A percentile compares a stretch with the other conserved stretches of the same genome.
Evolutionary conservation across 768 basidiomycete genomes (phyloP).

Genomic region (Panus rudis): DNA sequence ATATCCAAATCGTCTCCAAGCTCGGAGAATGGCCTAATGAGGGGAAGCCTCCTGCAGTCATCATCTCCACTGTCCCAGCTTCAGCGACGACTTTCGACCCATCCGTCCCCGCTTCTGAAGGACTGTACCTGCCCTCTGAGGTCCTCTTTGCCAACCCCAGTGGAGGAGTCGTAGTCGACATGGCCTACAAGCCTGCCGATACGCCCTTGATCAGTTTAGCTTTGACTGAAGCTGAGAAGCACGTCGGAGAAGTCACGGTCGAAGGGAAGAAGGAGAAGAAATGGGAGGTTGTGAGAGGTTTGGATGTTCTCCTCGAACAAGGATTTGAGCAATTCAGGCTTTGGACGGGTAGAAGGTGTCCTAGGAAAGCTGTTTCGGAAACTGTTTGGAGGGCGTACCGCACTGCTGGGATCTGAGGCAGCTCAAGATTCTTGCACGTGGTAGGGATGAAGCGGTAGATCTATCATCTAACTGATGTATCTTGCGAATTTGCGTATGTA

Average conservation of each 20-base stretch:
- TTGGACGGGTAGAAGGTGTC: slow-evolving; percentile 71
- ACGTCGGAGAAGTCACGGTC: too few relatives aligned
- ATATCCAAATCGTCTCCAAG: slow-evolving; percentile 49
- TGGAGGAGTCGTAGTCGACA: slow-evolving; percentile 81
- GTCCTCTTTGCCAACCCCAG: slow-evolving; percentile 49
- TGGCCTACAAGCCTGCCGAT: slow-evolving; percentile 87
- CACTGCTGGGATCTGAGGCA: too few relatives aligned
- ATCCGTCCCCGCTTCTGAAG: slow-evolving; percentile 15
- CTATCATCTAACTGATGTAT: too few relatives aligned
- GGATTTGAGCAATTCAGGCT: slow-evolving; percentile 78
- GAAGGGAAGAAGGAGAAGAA: slow-evolving; percentile 33
- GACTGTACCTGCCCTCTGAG: slow-evolving; percentile 45
- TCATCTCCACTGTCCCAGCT: slow-evolving; percentile 87
- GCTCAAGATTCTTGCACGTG: too few relatives aligned
- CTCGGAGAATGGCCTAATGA: slow-evolving; percentile 54
- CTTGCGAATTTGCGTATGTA: too few relatives aligned
- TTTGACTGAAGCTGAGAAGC: too few relatives aligned
- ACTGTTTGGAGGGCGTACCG: slow-evolving; percentile 45
- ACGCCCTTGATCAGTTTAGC: slow-evolving; percentile 78
- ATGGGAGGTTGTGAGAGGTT: slow-evolving; percentile 72
- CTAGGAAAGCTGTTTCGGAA: slow-evolving; percentile 38
- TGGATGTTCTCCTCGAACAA: slow-evolving; percentile 85
- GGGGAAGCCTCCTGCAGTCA: slow-evolving; percentile 53
- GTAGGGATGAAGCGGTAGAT: too few relatives aligned
- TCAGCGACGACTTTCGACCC: slow-evolving; percentile 41